Percentiles rank a stretch among this genome's conserved stretches.
These are phyloP conservation scores for Neoboletus brunneissimus DNA, from an alignment of 768 basidiomycete species.

Conservation along the genomic window DNA sequence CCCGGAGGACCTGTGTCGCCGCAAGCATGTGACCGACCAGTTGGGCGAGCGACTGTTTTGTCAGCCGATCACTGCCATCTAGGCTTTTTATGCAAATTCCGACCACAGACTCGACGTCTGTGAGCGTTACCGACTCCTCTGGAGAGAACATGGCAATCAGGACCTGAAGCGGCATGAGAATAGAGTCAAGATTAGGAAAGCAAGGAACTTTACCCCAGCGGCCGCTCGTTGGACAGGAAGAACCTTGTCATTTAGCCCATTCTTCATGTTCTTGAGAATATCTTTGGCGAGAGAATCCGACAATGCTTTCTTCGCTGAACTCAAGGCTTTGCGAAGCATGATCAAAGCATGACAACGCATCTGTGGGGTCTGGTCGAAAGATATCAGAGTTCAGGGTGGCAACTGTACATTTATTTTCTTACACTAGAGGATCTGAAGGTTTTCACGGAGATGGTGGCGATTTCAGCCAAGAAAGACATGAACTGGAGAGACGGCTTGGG, in stretches of 20 bases:
- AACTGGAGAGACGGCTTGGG: slow-evolving; percentile 48
- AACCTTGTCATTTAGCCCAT: slow-evolving; percentile 75
- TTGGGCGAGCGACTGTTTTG: slow-evolving; percentile 74
- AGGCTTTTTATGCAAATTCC: slow-evolving; percentile 65
- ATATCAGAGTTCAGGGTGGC: slow-evolving; percentile 5
- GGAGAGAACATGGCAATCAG: slow-evolving; percentile 58
- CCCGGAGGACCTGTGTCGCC: slow-evolving; percentile 71
- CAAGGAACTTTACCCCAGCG: slow-evolving; percentile 53
- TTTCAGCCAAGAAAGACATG: slow-evolving; percentile 94
- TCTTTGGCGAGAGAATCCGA: slow-evolving; percentile 79
- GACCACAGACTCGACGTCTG: slow-evolving; percentile 78
- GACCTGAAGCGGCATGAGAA: slow-evolving; percentile 34
- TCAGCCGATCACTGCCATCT: slow-evolving; percentile 80
- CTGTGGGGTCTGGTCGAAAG: slow-evolving; percentile 58
- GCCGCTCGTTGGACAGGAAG: slow-evolving; percentile 83
- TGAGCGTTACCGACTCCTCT: slow-evolving; percentile 51
- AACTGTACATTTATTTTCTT: slow-evolving; percentile 27
- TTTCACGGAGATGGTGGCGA: slow-evolving; percentile 61
- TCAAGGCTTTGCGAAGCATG: slow-evolving; percentile 76
- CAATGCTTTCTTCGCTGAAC: slow-evolving; percentile 77
- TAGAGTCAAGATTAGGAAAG: background rate
- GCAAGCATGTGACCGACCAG: slow-evolving; percentile 84
- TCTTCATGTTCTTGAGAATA: slow-evolving; percentile 77
- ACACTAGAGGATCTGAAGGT: slow-evolving; percentile 72
- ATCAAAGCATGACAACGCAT: slow-evolving; percentile 79